Conservation (phyloP, 805 yeast genomes). For the Suhomyces canberraensis region DNA sequence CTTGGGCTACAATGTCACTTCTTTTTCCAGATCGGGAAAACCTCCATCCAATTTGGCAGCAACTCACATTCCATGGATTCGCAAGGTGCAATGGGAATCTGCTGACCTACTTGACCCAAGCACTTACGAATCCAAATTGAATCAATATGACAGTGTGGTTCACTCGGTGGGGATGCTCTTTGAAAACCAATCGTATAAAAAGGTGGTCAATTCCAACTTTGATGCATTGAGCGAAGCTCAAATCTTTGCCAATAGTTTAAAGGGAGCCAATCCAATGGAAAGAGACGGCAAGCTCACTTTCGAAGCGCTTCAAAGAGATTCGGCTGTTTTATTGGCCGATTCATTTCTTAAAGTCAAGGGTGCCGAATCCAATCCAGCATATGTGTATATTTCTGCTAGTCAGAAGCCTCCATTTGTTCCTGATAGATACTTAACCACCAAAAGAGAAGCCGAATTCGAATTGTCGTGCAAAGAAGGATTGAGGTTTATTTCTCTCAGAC, state of each 20-base stretch:
- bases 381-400: conserved; percentile 83
- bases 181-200: conserved; percentile 68
- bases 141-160: conserved; percentile 62
- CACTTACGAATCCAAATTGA: conserved; percentile 48
- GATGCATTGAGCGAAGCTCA: conserved; percentile 31
- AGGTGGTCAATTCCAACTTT: conserved; percentile 41
- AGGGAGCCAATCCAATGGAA: conserved; percentile 63
- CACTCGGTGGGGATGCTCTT: conserved; percentile 79
- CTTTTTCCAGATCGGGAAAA: conserved; percentile 64
- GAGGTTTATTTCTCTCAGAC: conserved; percentile 66
- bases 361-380: conserved; percentile 23
- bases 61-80: conserved; percentile 48
- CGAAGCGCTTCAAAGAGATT: conserved; percentile 63
- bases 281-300: conserved; percentile 47
- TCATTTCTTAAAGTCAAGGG: conserved; percentile 41
- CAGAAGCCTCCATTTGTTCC: conserved; percentile 66
- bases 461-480: conserved; percentile 43
- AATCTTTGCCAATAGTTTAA: conserved; percentile 28
- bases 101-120: conserved; percentile 69
- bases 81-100: conserved; percentile 58
- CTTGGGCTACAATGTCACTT: conserved; percentile 62
- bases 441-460: conserved; percentile 72
- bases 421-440: conserved; percentile 66
- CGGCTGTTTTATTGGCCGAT: conserved; percentile 64
- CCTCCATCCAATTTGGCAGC: conserved; percentile 23